Base-by-base conservation (phyloP, 2,329 filamentous ascomycete genomes). In the Penicillium sp. region DNA sequence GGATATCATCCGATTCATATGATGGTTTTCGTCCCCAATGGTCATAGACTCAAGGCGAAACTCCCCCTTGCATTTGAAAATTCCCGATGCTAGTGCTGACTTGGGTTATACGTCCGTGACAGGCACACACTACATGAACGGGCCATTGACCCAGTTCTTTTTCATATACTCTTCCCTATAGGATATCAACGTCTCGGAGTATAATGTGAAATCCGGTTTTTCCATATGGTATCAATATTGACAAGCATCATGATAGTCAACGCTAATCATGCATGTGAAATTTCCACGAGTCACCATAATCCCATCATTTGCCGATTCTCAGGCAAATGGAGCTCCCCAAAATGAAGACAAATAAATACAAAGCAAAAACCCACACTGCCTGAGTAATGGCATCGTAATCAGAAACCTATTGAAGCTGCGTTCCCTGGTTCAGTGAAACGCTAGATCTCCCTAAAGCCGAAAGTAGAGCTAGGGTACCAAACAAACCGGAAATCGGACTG, bases 81-180 rank as follows among this genome's bases (percentile, higher is more conserved):
- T 43, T 37, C 16, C 50, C 51, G 51, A 46, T 50, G 43, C 54
- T 59, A 59, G 57, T 57, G 54, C 57, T 57, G 50, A 59, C 57
- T 56, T 22, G 50, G 53, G 53, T 8, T 27, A 48, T 53, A 51
- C 22, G 45, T 51, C 57, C 50, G 46, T 48, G 29, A 26, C 22
- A 29, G 16, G 31, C 31, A 16, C 14, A 7, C 21, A n/a, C 14
- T 48, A 13, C 21, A 46, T 24, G 44, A 55, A 45, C 52, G 48
- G 55, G 45, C 37, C 11, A 53, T 44, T 47, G 29, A 29, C 39
- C 46, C 39, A 13, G 19, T 50, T 27, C 22, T 35, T 48, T n/a
- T 26, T 46, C 16, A 44, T 44, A 26, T 10, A 16, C 16, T 26
- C 22, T 46, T 13, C 14, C 43, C 24, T 27, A 46, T 27, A 46